Percentiles rank a stretch among this genome's conserved stretches.
Conservation (phyloP, 2,329 filamentous ascomycete species). For the Exophiala phaeomuriformis region DNA sequence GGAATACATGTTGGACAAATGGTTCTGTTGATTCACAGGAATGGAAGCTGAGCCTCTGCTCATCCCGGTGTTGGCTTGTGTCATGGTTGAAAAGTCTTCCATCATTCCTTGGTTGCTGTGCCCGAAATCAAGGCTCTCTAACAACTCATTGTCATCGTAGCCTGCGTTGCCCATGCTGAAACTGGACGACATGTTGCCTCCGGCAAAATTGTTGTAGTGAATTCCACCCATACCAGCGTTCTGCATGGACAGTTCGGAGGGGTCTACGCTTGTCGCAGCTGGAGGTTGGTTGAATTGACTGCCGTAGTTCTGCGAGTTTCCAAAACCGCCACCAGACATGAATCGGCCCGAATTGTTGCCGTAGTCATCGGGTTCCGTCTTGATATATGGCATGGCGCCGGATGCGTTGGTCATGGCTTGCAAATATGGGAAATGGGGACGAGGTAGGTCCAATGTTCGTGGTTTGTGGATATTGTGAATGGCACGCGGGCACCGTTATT, state of each 20-base stretch:
- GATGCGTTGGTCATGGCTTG: constrained; percentile 48
- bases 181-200: constrained; percentile 59
- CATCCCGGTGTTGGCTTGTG: constrained; percentile 36
- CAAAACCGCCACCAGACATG: constrained; percentile 35
- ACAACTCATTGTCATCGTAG: constrained; percentile 71
- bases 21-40: constrained; percentile 58
- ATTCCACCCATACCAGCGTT: constrained; percentile 42
- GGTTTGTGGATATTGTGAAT: constrained; percentile 1
- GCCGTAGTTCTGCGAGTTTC: constrained; percentile 33
- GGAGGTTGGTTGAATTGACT: constrained; percentile 43
- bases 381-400: constrained; percentile 56
- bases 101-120: constrained; percentile 19
- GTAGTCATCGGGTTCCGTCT: constrained; percentile 60
- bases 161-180: constrained; percentile 72
- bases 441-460: background rate
- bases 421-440: background rate
- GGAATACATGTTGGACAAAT: constrained; percentile 70
- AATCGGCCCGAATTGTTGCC: constrained; percentile 47
- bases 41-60: constrained; percentile 50
- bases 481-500: constrained; percentile 5
- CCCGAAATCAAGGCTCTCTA: constrained; percentile 56
- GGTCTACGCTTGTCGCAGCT: constrained; percentile 63
- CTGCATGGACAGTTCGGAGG: constrained; percentile 72
- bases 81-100: constrained; percentile 19
- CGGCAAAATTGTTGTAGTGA: constrained; percentile 53